Evolutionary conservation across 805 yeast species (phyloP).

Genomic region (Zygosaccharomyces gambellarensis): DNA sequence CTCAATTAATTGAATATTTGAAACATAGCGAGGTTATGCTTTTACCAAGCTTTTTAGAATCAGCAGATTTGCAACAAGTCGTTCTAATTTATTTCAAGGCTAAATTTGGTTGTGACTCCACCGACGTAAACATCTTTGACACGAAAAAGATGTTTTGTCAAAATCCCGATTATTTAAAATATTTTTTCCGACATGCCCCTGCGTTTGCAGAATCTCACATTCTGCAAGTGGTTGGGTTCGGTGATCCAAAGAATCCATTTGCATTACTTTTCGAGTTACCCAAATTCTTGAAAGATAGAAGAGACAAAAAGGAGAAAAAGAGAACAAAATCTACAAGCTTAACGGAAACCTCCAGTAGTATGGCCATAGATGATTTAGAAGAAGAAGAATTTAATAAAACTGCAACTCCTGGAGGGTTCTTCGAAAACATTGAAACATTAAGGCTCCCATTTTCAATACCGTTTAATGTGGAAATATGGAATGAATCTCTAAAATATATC

Average conservation of each 20-base stretch:
- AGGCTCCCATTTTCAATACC: constrained; percentile 25
- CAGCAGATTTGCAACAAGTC: constrained; percentile 50
- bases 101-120: constrained; percentile 58
- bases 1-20: constrained; percentile 34
- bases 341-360: constrained; percentile 12
- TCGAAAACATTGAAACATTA: constrained; percentile 29
- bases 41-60: constrained; percentile 53
- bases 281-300: constrained; percentile 64
- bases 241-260: constrained; percentile 69
- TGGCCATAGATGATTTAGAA: constrained; percentile 12
- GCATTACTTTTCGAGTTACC: constrained; percentile 69
- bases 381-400: constrained; percentile 3
- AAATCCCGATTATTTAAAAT: constrained; percentile 41
- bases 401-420: constrained; percentile 13
- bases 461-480: constrained; percentile 41
- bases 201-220: constrained; percentile 73
- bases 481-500: constrained; percentile 47
- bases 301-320: constrained; percentile 65
- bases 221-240: constrained; percentile 71
- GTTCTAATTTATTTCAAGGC: constrained; percentile 62
- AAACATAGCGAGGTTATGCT: constrained; percentile 63
- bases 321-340: constrained; percentile 23
- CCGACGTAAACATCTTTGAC: constrained; percentile 59
- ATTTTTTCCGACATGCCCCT: constrained; percentile 74
- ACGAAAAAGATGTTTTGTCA: constrained; percentile 38